phyloP scores from a whole-genome alignment of 345 rosid genomes.

The Geranium brycei region DNA sequence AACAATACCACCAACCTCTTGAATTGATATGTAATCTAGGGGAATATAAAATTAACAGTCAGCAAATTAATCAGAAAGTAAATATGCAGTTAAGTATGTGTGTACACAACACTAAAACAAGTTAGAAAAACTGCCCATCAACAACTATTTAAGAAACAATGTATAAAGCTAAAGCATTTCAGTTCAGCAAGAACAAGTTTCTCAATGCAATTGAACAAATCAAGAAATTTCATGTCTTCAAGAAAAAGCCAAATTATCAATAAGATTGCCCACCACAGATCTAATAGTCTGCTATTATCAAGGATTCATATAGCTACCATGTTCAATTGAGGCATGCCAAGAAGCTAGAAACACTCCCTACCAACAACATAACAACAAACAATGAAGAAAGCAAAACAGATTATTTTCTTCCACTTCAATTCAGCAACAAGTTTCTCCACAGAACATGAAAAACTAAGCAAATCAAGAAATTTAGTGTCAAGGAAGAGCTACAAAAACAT shows the following conservation, averaged over 20 bases:
- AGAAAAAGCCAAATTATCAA: background rate
- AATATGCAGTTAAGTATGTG: background rate
- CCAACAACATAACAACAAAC: background rate
- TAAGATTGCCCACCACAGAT: no score
- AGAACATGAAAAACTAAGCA: no score
- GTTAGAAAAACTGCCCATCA: background rate
- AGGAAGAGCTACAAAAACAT: background rate
- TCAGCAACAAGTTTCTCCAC: background rate
- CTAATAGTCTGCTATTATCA: no score
- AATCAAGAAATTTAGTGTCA: background rate
- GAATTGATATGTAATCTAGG: background rate
- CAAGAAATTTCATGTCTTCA: background rate
- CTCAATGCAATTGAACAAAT: no score
- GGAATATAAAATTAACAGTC: background rate
- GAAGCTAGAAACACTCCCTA: background rate
- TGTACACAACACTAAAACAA: no score
- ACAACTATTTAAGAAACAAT: background rate
- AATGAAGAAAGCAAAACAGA: background rate
- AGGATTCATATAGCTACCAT: no score
- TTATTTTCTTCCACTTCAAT: no score
- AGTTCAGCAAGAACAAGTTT: background rate
- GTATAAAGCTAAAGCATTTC: no score
- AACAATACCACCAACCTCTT: background rate
- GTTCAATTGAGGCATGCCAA: no score
- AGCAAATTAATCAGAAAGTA: background rate